Percentiles rank a stretch among this genome's conserved stretches.
phyloP scores from a whole-genome alignment of 148 eudicot species.

The Cornus florida region DNA sequence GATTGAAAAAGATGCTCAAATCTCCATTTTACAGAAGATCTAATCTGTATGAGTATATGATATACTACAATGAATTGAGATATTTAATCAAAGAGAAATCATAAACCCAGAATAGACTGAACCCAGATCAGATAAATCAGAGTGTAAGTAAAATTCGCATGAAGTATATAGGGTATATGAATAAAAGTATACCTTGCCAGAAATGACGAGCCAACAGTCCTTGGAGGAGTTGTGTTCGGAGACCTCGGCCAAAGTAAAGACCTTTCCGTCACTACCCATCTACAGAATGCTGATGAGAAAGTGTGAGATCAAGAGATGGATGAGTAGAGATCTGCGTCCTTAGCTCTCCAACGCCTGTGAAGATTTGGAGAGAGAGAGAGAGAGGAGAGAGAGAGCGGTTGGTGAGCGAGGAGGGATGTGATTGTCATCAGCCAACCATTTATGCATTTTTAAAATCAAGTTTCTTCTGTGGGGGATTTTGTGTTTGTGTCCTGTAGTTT shows the following conservation, averaged over 20 bases:
- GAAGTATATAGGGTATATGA: background rate
- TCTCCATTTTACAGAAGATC: background rate
- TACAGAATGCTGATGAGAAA: background rate
- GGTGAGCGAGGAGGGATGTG: background rate
- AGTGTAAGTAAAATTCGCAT: background rate
- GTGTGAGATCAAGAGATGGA: slow-evolving; percentile 5
- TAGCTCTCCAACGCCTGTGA: background rate
- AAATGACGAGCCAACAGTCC: slow-evolving; percentile 88
- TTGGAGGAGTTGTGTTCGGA: slow-evolving; percentile 62
- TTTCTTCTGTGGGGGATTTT: background rate
- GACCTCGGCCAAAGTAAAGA: slow-evolving; percentile 68
- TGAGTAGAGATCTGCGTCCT: background rate
- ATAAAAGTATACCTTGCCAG: slow-evolving; percentile 61
- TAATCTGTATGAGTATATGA: background rate
- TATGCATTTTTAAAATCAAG: background rate
- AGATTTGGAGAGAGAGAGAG: background rate
- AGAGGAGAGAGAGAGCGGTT: background rate
- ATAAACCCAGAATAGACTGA: background rate
- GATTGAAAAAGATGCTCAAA: background rate
- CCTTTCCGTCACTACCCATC: slow-evolving; percentile 56
- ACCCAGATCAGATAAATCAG: slow-evolving; percentile 1
- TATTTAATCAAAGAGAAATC: background rate
- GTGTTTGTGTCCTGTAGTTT: background rate
- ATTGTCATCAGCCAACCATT: background rate
- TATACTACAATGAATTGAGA: background rate